phyloP scores from a whole-genome alignment of 306 rosid species.

The Rubus parviflorus region DNA sequence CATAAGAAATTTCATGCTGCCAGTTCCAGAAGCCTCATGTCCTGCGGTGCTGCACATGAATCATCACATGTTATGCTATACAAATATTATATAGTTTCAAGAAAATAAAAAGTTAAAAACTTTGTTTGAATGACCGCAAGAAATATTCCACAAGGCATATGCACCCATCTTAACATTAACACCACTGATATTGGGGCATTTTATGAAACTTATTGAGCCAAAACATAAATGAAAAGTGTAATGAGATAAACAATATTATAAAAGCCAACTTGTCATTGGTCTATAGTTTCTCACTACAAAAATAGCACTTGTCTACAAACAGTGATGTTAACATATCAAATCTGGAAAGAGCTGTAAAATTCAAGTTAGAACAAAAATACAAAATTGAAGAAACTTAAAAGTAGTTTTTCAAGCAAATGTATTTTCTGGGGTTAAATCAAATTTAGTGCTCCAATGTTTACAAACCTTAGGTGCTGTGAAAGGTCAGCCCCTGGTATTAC shows the following conservation, averaged over 20 bases:
- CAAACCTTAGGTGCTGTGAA: constrained; percentile 71
- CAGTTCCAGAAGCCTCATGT: constrained; percentile 74
- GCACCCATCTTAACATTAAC: not conserved
- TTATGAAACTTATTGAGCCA: not conserved
- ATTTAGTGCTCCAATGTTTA: constrained; percentile 15
- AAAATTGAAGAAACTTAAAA: not conserved
- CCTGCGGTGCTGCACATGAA: constrained; percentile 65
- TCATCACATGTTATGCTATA: constrained; percentile 23
- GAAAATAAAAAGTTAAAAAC: not conserved
- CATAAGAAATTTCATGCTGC: constrained; percentile 77
- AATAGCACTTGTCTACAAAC: not conserved
- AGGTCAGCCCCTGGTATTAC: constrained; percentile 79
- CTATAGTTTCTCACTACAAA: not conserved
- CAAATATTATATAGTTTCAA: not conserved
- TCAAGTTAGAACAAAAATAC: not conserved
- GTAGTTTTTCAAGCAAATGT: not conserved
- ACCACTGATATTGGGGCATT: not conserved
- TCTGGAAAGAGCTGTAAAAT: not conserved
- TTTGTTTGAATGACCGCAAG: not conserved
- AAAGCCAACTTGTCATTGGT: not conserved
- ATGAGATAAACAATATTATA: not conserved
- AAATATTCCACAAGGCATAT: not conserved
- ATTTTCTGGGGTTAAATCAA: not conserved
- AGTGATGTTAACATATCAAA: not conserved
- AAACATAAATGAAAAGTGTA: not conserved